Evolutionary conservation across 129 eudicot species (phyloP).

Genomic region (Gnaphalium uliginosum): DNA sequence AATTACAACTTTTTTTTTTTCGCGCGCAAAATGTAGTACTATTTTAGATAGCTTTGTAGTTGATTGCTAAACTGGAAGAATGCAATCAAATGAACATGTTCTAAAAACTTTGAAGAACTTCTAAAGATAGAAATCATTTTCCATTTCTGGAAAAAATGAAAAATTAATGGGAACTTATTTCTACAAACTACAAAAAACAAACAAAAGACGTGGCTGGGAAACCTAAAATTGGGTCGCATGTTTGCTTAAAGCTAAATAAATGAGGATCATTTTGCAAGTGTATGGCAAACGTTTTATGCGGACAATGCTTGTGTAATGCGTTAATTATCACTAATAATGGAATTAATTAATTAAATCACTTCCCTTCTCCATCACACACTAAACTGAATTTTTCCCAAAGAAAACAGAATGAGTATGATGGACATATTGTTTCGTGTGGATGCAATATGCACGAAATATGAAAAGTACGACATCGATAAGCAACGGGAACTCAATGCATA

Average conservation of each 20-base stretch:
- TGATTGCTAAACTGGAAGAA: neutral
- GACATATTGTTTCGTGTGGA: slow-evolving; percentile 67
- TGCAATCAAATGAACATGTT: neutral
- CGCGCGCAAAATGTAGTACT: no score
- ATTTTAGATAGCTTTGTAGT: neutral
- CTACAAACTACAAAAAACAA: neutral
- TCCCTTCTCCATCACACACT: neutral
- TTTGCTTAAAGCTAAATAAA: neutral
- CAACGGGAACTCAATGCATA: slow-evolving; percentile 46
- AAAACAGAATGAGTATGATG: slow-evolving; percentile 51
- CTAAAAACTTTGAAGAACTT: neutral
- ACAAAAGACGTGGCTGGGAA: neutral
- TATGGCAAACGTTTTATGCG: neutral
- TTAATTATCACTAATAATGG: no score
- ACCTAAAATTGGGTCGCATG: neutral
- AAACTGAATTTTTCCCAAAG: neutral
- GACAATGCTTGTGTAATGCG: neutral
- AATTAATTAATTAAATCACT: neutral
- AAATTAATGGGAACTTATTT: neutral
- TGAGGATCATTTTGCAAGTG: slow-evolving; percentile 4
- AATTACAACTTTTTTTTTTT: no score
- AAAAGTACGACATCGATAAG: slow-evolving; percentile 71
- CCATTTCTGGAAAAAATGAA: neutral
- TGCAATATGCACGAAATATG: slow-evolving; percentile 69
- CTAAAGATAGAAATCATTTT: neutral